phyloP scores from a whole-genome alignment of 2,329 filamentous ascomycete genomes.

The Ceratocystis huliohia region DNA sequence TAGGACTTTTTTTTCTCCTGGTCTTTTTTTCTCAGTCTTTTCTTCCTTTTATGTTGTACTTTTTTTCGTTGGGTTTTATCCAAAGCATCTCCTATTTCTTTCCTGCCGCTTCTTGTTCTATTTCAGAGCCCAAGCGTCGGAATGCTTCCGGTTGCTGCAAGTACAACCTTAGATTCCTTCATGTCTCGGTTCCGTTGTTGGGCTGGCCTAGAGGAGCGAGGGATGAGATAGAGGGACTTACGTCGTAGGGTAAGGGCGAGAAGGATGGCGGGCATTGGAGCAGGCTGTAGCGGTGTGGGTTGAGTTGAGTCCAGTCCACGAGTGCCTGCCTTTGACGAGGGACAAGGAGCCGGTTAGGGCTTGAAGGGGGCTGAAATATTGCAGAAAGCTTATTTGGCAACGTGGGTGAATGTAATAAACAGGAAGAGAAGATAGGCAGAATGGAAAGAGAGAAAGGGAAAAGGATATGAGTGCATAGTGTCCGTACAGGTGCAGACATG shows the following conservation, averaged over 20 bases:
- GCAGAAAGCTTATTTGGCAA: not conserved
- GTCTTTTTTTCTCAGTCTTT: not conserved
- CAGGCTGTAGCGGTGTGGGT: not conserved
- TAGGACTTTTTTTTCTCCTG: not conserved
- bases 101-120: not conserved
- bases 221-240: not conserved
- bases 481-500: not conserved
- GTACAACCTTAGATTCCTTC: not conserved
- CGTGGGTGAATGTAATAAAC: not conserved
- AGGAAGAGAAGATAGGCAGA: not conserved
- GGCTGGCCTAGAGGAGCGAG: not conserved
- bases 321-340: too few species aligned
- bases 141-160: not conserved
- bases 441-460: not conserved
- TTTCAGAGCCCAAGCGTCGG: not conserved
- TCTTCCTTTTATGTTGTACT: not conserved
- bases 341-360: not conserved
- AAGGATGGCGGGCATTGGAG: not conserved
- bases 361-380: not conserved
- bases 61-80: not conserved
- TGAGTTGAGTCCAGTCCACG: not conserved
- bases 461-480: not conserved
- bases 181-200: slow-evolving; percentile 4
- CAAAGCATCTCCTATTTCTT: not conserved
- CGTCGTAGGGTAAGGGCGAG: not conserved